Conservation (phyloP, 805 yeast species). For the Saccharomycopsis guyanensis region DNA sequence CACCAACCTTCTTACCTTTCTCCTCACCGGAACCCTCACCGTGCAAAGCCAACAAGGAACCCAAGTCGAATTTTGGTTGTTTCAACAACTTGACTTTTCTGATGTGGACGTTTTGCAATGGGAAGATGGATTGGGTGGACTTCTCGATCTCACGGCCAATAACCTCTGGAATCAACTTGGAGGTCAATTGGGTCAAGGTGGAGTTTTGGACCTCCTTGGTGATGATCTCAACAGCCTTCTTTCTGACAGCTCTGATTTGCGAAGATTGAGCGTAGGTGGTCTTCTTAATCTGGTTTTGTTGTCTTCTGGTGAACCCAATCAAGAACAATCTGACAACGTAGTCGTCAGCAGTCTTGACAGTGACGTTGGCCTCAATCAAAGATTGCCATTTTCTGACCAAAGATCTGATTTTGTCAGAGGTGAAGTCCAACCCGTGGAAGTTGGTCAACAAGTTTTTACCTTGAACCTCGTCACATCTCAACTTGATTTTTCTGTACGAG, state of each 20-base stretch:
- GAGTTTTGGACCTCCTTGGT: constrained; percentile 92
- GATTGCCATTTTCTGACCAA: constrained; percentile 99
- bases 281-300: constrained; percentile 94
- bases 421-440: constrained; percentile 99
- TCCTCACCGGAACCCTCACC: constrained; percentile 93
- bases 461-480: constrained; percentile 98
- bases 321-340: constrained; percentile 94
- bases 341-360: constrained; percentile 97
- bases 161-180: constrained; percentile 97
- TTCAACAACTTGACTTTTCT: constrained; percentile 98
- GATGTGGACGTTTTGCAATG: constrained; percentile 97
- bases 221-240: constrained; percentile 94
- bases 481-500: constrained; percentile 93
- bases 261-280: constrained; percentile 97
- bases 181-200: constrained; percentile 92
- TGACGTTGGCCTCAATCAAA: constrained; percentile 94
- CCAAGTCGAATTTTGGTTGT: constrained; percentile 98
- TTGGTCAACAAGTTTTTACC: constrained; percentile 97
- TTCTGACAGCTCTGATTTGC: constrained; percentile 94
- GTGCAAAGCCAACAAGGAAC: constrained; percentile 92
- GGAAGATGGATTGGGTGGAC: constrained; percentile 90
- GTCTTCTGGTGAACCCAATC: constrained; percentile 98
- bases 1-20: constrained; percentile 95
- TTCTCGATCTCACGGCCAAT: constrained; percentile 98
- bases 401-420: constrained; percentile 95